Base-by-base conservation (phyloP, 768 basidiomycete genomes). In the Collybia mongolica region DNA sequence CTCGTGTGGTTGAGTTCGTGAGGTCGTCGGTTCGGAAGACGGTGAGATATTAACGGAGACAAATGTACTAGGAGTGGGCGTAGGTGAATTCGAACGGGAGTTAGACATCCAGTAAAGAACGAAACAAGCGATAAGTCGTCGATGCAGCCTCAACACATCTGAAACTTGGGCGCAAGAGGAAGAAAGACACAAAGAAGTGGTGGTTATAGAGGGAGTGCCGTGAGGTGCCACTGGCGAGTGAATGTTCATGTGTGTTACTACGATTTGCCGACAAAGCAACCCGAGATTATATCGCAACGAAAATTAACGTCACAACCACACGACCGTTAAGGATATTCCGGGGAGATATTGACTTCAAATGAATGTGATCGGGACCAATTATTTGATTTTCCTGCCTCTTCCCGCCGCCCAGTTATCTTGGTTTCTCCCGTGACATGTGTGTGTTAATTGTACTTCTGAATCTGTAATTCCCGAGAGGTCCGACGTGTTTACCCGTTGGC, bases 101-200 rank as follows among this genome's bases (percentile, higher is more conserved):
- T 68, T 67, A 64, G 76, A 75, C 79, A 79, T 80, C 61, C 76
- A 76, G 66, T 55, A 63, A 56, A 56, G 64, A 68, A 68, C 48
- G 63, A 67, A 67, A 66, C 59, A 63, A 63, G 60, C 61, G 59
- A 55, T 60, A 54, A 66, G 61, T 65, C 70, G 60, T 61, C 62
- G 63, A 72, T 69, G 68, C 64, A 67, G 64, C 60, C 67, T 75
- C 73, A 72, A 65, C 61, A 64, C 75, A 77, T 78, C 66, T 60
- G 65, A 67, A 65, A 61, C 61, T 62, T 54, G 50, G 54, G 44
- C 41, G 39, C 52, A 51, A 50, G 52, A 49, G 54, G 52, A 49
- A 51, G 60, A 58, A 63, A 68, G 46, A 67, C 65, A 53, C 57
- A 52, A 62, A 60, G 39, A 41, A 42, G 42, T 56, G 50, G 54